Percentiles rank a stretch among this genome's conserved stretches.
Evolutionary conservation across 164 flowering plant species (phyloP).

Genomic region (Cinnamomum micranthum): DNA sequence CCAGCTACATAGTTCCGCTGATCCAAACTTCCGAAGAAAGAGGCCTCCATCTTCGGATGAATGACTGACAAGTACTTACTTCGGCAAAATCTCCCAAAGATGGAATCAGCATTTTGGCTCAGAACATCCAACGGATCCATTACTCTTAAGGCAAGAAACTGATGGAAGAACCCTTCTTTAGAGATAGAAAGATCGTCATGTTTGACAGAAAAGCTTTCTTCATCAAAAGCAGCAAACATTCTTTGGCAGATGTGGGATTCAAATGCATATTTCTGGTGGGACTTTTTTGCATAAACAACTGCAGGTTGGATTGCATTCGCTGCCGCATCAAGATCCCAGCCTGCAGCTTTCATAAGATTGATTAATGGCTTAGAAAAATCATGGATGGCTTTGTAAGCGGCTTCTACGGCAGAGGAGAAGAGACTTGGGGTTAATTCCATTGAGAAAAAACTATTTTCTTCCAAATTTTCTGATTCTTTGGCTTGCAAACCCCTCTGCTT

Average conservation of each 20-base stretch:
- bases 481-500: conserved; percentile 73
- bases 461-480: conserved; percentile 58
- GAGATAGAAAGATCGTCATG: conserved; percentile 32
- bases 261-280: conserved; percentile 97
- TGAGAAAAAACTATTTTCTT: conserved; percentile 47
- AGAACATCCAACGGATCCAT: conserved; percentile 79
- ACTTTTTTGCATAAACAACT: conserved; percentile 76
- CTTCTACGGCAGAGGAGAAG: conserved; percentile 64
- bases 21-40: conserved; percentile 88
- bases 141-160: conserved; percentile 64
- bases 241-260: conserved; percentile 84
- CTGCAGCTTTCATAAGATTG: conserved; percentile 99
- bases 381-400: conserved; percentile 74
- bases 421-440: conserved; percentile 69
- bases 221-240: conserved; percentile 85
- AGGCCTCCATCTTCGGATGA: conserved; percentile 92
- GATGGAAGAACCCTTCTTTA: conserved; percentile 72
- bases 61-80: conserved; percentile 70
- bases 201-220: conserved; percentile 59
- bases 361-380: conserved; percentile 93
- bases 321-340: conserved; percentile 98
- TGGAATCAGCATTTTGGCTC: conserved; percentile 75
- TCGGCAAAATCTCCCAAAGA: conserved; percentile 77
- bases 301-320: conserved; percentile 76
- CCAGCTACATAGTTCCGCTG: conserved; percentile 66